Conservation (phyloP, 2,329 filamentous ascomycete genomes). For the Colletotrichum navitas region DNA sequence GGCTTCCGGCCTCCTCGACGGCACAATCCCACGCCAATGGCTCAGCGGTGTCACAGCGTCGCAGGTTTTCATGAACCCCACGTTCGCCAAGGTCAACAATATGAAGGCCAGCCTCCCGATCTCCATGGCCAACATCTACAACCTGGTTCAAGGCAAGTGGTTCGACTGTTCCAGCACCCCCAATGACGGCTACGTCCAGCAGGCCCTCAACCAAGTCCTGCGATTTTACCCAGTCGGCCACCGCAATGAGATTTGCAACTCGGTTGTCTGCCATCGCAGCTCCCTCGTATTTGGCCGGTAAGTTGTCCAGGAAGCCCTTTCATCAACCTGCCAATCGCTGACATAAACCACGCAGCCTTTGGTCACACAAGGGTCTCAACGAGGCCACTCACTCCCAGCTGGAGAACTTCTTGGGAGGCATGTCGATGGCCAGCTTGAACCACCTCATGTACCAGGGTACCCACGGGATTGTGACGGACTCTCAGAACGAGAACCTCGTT, state of each 20-base stretch:
- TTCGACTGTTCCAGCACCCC: slow-evolving; percentile 64
- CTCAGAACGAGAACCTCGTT: slow-evolving; percentile 9
- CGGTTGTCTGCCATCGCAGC: slow-evolving; percentile 70
- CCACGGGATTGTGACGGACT: slow-evolving; percentile 58
- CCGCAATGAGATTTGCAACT: slow-evolving; percentile 70
- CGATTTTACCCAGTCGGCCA: slow-evolving; percentile 67
- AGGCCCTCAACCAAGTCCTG: slow-evolving; percentile 65
- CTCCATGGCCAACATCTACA: slow-evolving; percentile 63
- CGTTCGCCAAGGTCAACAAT: slow-evolving; percentile 67
- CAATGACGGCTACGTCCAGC: slow-evolving; percentile 63
- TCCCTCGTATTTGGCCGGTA: slow-evolving; percentile 71
- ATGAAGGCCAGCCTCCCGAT: slow-evolving; percentile 66
- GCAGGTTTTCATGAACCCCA: slow-evolving; percentile 74
- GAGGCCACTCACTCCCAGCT: slow-evolving; percentile 73
- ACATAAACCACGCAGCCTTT: slow-evolving; percentile 49
- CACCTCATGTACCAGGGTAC: slow-evolving; percentile 69
- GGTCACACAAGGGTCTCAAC: slow-evolving; percentile 75
- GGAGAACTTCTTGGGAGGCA: slow-evolving; percentile 71
- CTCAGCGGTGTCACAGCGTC: slow-evolving; percentile 69
- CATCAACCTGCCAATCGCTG: background rate
- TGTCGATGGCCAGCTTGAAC: slow-evolving; percentile 68
- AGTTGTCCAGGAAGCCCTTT: background rate
- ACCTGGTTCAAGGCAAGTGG: slow-evolving; percentile 63
- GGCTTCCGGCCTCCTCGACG: slow-evolving; percentile 69
- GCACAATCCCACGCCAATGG: slow-evolving; percentile 69